Evolutionary conservation across 2,329 filamentous ascomycete species (phyloP).

Genomic region (Pseudogymnoascus sp.): DNA sequence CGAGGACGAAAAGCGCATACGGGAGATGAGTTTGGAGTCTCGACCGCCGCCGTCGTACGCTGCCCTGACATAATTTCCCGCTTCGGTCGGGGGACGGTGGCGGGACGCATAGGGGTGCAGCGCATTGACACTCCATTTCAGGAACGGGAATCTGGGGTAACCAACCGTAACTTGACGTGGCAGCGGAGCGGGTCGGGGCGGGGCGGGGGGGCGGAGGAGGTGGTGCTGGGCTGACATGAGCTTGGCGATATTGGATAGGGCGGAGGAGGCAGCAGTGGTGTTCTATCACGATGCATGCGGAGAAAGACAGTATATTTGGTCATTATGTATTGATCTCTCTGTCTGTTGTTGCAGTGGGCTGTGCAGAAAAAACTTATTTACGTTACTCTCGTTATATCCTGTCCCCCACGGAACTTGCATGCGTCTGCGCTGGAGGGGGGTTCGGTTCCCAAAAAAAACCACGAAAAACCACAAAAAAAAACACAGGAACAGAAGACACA

Average conservation of each 20-base stretch:
- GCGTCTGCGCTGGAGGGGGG: background rate
- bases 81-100: background rate
- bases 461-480: background rate
- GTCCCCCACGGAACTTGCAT: background rate
- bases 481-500: background rate
- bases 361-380: slow-evolving; percentile 6
- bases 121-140: background rate
- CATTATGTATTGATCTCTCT: slow-evolving; percentile 7
- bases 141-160: slow-evolving; percentile 6
- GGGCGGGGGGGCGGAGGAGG: background rate
- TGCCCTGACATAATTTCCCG: slow-evolving; percentile 1
- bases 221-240: background rate
- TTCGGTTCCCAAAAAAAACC: background rate
- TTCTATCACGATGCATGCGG: background rate
- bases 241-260: background rate
- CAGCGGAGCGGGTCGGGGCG: background rate
- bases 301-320: background rate
- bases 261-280: background rate
- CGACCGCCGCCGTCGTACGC: background rate
- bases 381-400: slow-evolving; percentile 8
- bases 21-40: background rate
- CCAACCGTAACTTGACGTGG: background rate
- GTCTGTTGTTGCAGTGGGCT: background rate
- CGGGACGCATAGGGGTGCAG: background rate
- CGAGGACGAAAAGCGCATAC: background rate